These are phyloP conservation scores for Saksenaea oblongispora DNA, from an alignment of 371 early-diverging fungal species.

Conservation along the genomic window DNA sequence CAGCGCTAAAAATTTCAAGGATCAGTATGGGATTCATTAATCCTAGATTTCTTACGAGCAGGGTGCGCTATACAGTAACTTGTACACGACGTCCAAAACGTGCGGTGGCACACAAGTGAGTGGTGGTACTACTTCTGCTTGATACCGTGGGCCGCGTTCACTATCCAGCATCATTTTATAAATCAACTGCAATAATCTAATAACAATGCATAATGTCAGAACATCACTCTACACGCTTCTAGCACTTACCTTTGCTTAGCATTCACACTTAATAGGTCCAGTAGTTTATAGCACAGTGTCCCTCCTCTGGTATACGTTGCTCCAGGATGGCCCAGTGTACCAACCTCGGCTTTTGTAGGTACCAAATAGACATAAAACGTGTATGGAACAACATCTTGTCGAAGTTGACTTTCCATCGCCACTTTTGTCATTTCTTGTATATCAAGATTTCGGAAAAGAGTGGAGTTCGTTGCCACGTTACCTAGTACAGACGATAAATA, in stretches of 20 bases:
- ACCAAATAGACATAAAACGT: conserved; percentile 78
- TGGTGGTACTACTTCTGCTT: conserved; percentile 37
- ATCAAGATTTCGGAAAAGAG: conserved; percentile 56
- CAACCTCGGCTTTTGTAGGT: conserved; percentile 57
- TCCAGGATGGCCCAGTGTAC: conserved; percentile 52
- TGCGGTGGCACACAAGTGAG: conserved; percentile 76
- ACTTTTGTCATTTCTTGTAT: conserved; percentile 72
- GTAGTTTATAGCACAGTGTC: conserved; percentile 58
- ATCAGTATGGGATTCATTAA: too few species aligned
- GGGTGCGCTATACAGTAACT: conserved; percentile 76
- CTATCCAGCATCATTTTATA: conserved; percentile 83
- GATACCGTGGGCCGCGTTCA: conserved; percentile 67
- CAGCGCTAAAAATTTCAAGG: conserved; percentile 38
- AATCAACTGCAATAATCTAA: conserved; percentile 67
- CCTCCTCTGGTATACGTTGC: conserved; percentile 78
- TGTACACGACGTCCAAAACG: conserved; percentile 77
- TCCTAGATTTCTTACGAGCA: conserved; percentile 58
- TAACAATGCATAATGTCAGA: not conserved
- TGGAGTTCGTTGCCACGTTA: conserved; percentile 52
- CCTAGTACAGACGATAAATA: conserved; percentile 12
- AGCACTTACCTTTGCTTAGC: conserved; percentile 61
- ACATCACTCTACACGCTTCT: not conserved
- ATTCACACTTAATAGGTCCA: conserved; percentile 73
- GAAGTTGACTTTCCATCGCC: conserved; percentile 70
- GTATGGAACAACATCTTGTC: conserved; percentile 73